Evolutionary conservation across 202 grass and related monocot species (phyloP), one percentile per base, ranked within the genome.

Genomic region (Schoenoplectus triqueter): DNA sequence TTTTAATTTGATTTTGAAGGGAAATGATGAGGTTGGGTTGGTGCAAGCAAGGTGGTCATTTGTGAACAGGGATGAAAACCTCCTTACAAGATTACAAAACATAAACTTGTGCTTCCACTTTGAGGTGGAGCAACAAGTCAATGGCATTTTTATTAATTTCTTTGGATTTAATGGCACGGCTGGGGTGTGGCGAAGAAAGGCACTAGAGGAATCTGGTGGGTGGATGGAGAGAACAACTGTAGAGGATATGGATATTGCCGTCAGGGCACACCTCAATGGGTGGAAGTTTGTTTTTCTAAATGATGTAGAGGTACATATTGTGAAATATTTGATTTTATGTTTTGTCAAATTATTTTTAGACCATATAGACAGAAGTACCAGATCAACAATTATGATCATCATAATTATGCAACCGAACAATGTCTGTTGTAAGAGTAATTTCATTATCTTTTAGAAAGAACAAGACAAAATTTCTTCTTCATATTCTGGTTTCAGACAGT

Each of bases 151-250:
- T 86, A 80, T 97, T 69, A 88, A 89, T 82, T 97, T 97, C 86
- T 97, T 97, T 19, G 94, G 91, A 19, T 97, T 97, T 88, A 97
- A 97, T 6, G 91, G 94, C 71, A 97, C 94, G 0, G 94, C 94
- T 7, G 94, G 94, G 2, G 91, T 97, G 5, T 97, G 94, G 94
- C 91, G 91, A 80, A 92, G 92, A 46, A 92, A 86, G 54, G 88
- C 91, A 1, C 40, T 97, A 69, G 89, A 92, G 63, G 91, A 93
- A 22, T 87, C 94, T 0, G 94, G 94, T 1, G 94, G 91, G 0
- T 97, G 94, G 94, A 84, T 93, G 89, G 94, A 97, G 66, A 89
- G 94, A 6, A 97, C 94, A 3, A 97, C 94, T 2, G 94, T 97
- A 2, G 94, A 97, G 70, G 94, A 97, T 80, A 97, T 97, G 94